Conservation (phyloP, 768 basidiomycete genomes). For the Tephrocybe sp. region DNA sequence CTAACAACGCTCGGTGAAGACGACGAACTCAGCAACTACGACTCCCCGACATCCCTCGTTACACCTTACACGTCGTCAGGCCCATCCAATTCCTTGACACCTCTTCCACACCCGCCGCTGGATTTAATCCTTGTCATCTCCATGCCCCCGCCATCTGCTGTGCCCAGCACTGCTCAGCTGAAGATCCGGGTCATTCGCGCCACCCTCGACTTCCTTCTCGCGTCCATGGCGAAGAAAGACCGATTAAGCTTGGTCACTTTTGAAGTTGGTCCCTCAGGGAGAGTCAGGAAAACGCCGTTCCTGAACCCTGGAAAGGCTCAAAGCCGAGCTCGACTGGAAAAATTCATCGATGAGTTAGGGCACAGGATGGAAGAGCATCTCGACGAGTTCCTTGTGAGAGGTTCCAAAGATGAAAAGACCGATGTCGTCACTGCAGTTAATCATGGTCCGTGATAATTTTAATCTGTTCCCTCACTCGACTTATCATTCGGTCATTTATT, state of each 20-base stretch:
- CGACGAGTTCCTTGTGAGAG: constrained; percentile 63
- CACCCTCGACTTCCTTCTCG: constrained; percentile 84
- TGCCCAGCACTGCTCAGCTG: constrained; percentile 78
- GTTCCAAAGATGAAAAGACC: constrained; percentile 88
- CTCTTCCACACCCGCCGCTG: constrained; percentile 82
- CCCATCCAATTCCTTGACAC: constrained; percentile 77
- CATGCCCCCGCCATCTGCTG: constrained; percentile 70
- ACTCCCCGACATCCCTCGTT: constrained; percentile 56
- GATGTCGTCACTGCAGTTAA: constrained; percentile 99
- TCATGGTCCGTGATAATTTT: constrained; percentile 53
- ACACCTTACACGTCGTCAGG: constrained; percentile 73
- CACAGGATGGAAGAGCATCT: constrained; percentile 38
- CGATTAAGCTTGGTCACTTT: constrained; percentile 91
- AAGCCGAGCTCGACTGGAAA: constrained; percentile 68
- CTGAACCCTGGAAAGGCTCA: constrained; percentile 67
- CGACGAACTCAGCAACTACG: constrained; percentile 62
- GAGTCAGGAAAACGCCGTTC: constrained; percentile 93
- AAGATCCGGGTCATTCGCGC: constrained; percentile 88
- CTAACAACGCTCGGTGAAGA: constrained; percentile 71
- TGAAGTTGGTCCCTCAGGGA: constrained; percentile 80
- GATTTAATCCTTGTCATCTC: constrained; percentile 94
- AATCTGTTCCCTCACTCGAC: neutral
- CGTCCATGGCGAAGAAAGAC: constrained; percentile 74
- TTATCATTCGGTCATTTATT: constrained; percentile 8
- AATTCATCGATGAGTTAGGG: constrained; percentile 76